Conservation (phyloP, 2,329 filamentous ascomycete genomes). For the Chalara sp. region DNA sequence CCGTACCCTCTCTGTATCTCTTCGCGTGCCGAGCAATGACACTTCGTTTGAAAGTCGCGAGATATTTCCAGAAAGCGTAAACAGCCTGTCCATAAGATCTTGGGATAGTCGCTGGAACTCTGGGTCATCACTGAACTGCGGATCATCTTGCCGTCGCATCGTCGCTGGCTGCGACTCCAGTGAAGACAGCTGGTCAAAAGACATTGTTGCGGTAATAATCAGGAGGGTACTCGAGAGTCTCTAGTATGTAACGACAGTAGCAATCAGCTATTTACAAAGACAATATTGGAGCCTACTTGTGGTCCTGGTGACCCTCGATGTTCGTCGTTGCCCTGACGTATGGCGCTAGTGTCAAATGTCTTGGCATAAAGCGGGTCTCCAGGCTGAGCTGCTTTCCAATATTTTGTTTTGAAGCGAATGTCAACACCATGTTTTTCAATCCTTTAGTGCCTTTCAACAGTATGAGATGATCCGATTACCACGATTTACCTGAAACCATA, state of each 20-base stretch:
- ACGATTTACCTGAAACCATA: no score
- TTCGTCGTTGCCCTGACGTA: neutral
- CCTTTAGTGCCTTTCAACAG: slow-evolving; percentile 11
- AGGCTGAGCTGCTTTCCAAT: neutral
- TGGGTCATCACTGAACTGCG: slow-evolving; percentile 82
- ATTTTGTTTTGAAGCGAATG: slow-evolving; percentile 17
- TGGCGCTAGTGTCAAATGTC: neutral
- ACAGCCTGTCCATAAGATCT: slow-evolving; percentile 79
- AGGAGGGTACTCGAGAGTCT: neutral
- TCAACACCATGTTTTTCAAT: slow-evolving; percentile 16
- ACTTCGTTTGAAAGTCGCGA: slow-evolving; percentile 79
- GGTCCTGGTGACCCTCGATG: slow-evolving; percentile 11
- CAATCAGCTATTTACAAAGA: slow-evolving; percentile 3
- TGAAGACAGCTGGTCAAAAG: slow-evolving; percentile 79
- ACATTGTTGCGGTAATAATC: slow-evolving; percentile 51
- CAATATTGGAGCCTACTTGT: slow-evolving; percentile 16
- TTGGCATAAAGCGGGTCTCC: neutral
- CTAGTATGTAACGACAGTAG: neutral
- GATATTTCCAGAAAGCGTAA: slow-evolving; percentile 83
- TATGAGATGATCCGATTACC: slow-evolving; percentile 9
- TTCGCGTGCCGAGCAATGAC: slow-evolving; percentile 76
- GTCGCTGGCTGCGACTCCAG: slow-evolving; percentile 75
- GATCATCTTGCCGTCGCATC: slow-evolving; percentile 61
- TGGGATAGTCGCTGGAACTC: slow-evolving; percentile 81
- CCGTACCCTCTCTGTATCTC: slow-evolving; percentile 83